These are phyloP conservation scores for Rubia tinctorum DNA, from an alignment of 305 asterid species.

Conservation along the genomic window DNA sequence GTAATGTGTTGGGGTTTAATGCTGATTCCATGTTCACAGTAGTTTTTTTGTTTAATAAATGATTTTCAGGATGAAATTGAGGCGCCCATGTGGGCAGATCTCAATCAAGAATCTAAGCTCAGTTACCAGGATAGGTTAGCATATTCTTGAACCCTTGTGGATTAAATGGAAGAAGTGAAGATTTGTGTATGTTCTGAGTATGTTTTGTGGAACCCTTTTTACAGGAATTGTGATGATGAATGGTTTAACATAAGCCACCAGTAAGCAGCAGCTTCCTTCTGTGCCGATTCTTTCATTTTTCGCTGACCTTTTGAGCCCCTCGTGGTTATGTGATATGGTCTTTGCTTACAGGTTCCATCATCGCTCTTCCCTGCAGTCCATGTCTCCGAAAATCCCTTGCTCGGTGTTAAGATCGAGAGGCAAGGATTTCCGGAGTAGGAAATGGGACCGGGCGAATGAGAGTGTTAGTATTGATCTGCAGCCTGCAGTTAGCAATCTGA, in stretches of 20 bases:
- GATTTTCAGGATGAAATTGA: constrained; percentile 41
- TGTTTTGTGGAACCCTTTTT: constrained; percentile 12
- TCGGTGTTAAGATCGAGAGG: constrained; percentile 50
- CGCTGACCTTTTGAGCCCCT: not conserved
- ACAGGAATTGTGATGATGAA: constrained; percentile 50
- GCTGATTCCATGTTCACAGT: not conserved
- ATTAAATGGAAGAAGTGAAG: constrained; percentile 2
- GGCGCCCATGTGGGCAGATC: constrained; percentile 50
- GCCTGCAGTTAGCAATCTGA: constrained; percentile 21
- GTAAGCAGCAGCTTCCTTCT: constrained; percentile 26
- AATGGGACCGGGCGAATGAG: constrained; percentile 23
- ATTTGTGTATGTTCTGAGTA: constrained; percentile 11
- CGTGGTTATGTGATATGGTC: constrained; percentile 11
- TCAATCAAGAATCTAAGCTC: constrained; percentile 33
- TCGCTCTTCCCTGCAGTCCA: constrained; percentile 32
- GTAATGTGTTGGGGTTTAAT: not conserved
- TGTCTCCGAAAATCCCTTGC: constrained; percentile 38
- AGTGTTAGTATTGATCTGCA: constrained; percentile 19
- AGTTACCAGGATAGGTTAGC: constrained; percentile 33
- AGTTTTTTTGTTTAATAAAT: not conserved
- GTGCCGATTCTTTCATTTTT: not conserved
- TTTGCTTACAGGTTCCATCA: constrained; percentile 41
- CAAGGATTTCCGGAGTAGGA: constrained; percentile 26
- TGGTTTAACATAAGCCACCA: constrained; percentile 47
- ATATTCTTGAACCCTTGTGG: constrained; percentile 8